A percentile compares a stretch with the other conserved stretches of the same genome.
Conservation (phyloP, 139 green algal species). For the Tetratostichococcus sp. region DNA sequence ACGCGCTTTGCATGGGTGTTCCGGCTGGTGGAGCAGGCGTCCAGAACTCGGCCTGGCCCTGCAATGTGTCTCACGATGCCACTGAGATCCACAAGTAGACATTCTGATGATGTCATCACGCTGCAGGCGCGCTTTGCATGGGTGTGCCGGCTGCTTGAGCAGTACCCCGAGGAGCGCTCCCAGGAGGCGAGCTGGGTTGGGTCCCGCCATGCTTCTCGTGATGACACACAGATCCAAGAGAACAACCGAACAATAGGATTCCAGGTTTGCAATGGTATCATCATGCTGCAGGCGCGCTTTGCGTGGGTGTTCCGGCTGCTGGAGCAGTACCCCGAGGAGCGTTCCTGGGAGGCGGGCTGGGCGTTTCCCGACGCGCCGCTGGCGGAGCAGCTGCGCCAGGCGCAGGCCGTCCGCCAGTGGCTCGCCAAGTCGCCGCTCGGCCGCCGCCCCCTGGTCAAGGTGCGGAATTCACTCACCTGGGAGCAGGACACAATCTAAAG, state of each 20-base stretch:
- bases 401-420: conserved; percentile 46
- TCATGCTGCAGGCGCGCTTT: conserved; percentile 28
- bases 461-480: not conserved
- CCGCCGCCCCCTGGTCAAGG: conserved; percentile 68
- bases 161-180: conserved; percentile 23
- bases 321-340: conserved; percentile 25
- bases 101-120: too few relatives aligned
- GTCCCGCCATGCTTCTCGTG: too few relatives aligned
- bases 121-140: conserved; percentile 35
- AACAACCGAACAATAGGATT: too few relatives aligned
- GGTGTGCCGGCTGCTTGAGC: conserved; percentile 41
- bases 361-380: conserved; percentile 27
- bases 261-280: too few relatives aligned
- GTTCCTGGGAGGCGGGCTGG: conserved; percentile 2
- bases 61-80: too few relatives aligned
- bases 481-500: too few relatives aligned
- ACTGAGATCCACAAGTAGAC: too few relatives aligned
- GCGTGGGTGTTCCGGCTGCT: conserved; percentile 46
- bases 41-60: too few relatives aligned
- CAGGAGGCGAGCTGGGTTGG: not conserved
- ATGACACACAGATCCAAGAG: too few relatives aligned
- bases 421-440: conserved; percentile 60
- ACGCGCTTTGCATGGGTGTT: conserved; percentile 56
- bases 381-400: conserved; percentile 28
- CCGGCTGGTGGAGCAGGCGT: conserved; percentile 21